A percentile compares a stretch with the other conserved stretches of the same genome.
Evolutionary conservation across 75 land plant species (phyloP).

Genomic region (Sequoia sempervirens): DNA sequence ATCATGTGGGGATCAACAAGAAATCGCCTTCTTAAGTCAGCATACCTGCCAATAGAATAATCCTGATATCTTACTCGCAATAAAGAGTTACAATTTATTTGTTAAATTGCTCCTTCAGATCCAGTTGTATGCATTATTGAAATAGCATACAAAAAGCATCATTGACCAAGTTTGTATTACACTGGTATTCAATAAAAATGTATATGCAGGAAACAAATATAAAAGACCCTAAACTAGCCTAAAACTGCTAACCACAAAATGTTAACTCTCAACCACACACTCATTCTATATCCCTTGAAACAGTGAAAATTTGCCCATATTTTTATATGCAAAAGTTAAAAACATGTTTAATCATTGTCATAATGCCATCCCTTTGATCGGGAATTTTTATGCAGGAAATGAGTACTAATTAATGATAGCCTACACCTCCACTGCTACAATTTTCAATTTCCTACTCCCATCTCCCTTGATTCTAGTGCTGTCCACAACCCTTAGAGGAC

Average conservation of each 20-base stretch:
- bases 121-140: neutral
- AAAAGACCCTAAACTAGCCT: neutral
- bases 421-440: neutral
- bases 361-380: neutral
- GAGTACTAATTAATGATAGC: neutral
- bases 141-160: slow-evolving; percentile 1
- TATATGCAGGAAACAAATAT: neutral
- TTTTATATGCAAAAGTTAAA: neutral
- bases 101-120: neutral
- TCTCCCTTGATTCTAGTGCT: neutral
- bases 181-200: neutral
- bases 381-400: neutral
- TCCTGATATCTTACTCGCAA: neutral
- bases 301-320: neutral
- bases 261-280: neutral
- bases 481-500: neutral
- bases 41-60: slow-evolving; percentile 53
- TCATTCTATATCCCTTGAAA: neutral
- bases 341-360: neutral
- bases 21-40: slow-evolving; percentile 64
- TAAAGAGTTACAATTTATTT: neutral
- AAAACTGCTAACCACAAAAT: neutral
- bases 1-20: slow-evolving; percentile 69
- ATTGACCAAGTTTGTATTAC: neutral
- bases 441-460: neutral